phyloP scores from a whole-genome alignment of 495 filamentous ascomycete species.

The Aspergillus carlsbadensis region DNA sequence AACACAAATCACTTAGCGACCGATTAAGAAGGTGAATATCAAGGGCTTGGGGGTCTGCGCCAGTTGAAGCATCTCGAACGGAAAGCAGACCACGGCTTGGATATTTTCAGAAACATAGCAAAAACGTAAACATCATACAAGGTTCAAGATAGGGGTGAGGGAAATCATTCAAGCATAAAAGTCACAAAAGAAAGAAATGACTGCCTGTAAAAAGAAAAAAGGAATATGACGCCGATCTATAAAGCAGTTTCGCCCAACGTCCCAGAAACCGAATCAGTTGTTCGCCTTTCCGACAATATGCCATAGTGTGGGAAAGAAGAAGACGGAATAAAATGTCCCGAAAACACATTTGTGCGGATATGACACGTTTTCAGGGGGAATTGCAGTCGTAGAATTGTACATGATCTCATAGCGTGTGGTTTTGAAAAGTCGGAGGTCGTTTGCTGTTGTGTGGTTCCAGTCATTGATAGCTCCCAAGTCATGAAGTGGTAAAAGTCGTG shows the following conservation, averaged over 20 bases:
- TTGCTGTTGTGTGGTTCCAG: conserved; percentile 26
- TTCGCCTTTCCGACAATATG: conserved; percentile 19
- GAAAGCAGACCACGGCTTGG: not conserved
- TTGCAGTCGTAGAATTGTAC: conserved; percentile 16
- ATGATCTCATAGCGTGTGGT: conserved; percentile 21
- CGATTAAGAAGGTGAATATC: not conserved
- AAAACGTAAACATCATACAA: conserved; percentile 11
- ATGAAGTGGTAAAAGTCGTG: conserved; percentile 13
- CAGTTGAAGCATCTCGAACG: not conserved
- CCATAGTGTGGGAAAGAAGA: not conserved
- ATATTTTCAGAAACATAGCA: conserved; percentile 3
- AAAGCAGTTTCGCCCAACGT: conserved; percentile 12
- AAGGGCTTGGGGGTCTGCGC: too few species aligned
- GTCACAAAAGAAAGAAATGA: conserved; percentile 18
- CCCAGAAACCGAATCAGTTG: conserved; percentile 5
- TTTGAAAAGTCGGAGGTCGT: conserved; percentile 9
- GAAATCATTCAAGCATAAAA: conserved; percentile 6
- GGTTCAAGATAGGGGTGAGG: not conserved
- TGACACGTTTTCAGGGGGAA: conserved; percentile 5
- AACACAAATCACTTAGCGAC: not conserved
- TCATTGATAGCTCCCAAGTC: conserved; percentile 20
- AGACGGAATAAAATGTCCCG: conserved; percentile 4
- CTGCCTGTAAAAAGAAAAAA: conserved; percentile 18
- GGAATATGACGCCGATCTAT: conserved; percentile 17
- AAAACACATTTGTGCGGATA: not conserved